Percentiles rank a stretch among this genome's conserved stretches.
phyloP scores from a whole-genome alignment of 2,329 filamentous ascomycete genomes.

The Purpureocillium lavendulum region DNA sequence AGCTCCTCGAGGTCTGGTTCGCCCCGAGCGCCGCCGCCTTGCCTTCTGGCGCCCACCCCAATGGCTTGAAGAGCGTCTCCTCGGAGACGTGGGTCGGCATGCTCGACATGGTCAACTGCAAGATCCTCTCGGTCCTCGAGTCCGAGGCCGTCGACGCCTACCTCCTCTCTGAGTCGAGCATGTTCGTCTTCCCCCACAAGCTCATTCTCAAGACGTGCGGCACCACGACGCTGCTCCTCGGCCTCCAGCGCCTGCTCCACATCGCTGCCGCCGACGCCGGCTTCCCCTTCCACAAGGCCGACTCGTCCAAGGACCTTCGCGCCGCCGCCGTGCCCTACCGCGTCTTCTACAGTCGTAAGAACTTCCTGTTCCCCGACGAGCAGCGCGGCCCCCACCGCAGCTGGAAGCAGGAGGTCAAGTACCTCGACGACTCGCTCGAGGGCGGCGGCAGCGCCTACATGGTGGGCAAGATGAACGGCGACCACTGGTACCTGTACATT shows the following conservation, averaged over 20 bases:
- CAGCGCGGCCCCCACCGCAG: constrained; percentile 92
- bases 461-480: constrained; percentile 99
- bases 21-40: constrained; percentile 68
- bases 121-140: constrained; percentile 88
- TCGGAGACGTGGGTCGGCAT: constrained; percentile 88
- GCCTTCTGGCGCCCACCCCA: constrained; percentile 59
- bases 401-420: constrained; percentile 94
- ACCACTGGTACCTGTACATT: constrained; percentile 98
- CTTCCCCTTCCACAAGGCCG: constrained; percentile 73
- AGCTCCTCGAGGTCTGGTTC: constrained; percentile 98
- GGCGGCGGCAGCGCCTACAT: constrained; percentile 96
- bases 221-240: constrained; percentile 86
- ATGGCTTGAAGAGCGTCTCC: constrained; percentile 79
- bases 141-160: constrained; percentile 95
- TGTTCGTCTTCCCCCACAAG: constrained; percentile 99
- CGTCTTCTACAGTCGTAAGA: constrained; percentile 98
- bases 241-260: constrained; percentile 82
- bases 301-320: constrained; percentile 55
- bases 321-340: constrained; percentile 83
- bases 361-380: constrained; percentile 91
- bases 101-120: constrained; percentile 97
- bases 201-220: constrained; percentile 97
- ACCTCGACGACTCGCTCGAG: constrained; percentile 82
- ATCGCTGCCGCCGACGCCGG: constrained; percentile 82
- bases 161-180: constrained; percentile 95